Base-by-base conservation (phyloP, 2,329 filamentous ascomycete genomes). In the Penicillium crustosum region DNA sequence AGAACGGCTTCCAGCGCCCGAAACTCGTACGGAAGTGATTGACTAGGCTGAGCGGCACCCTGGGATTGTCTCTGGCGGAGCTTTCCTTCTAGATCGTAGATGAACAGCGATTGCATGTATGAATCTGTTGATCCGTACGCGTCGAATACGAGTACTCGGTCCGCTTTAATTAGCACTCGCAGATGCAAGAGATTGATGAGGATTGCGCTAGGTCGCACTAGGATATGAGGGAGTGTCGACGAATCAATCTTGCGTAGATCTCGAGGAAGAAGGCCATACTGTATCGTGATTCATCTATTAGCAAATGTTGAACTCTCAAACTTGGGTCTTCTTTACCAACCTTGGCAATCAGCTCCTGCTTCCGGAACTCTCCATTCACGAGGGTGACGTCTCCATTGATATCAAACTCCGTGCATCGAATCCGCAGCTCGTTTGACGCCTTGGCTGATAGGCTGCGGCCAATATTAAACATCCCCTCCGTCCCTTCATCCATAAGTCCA, bases 241-340 rank as follows among this genome's bases (percentile, higher is more conserved):
- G 93, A 97, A 74, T 99, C 94, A 70, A 99, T 97, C 78, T 99
- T 99, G 68, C 94, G 90, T 56, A 99, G 81, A 79, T 99, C 94
- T 61, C 94, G 93, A 55, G 94, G 93, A 49, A 97, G 83, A 27
- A 97, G 83, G 42, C 93, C 93, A 73, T 96, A 97, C 90, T 93
- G 64, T 65, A 58, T n/a, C 48, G 31, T 17, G 6, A 59, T 47
- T 43, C 23, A 35, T 43, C 17, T 45, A 35, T 58, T 53, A 55
- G 31, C 27, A 42, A 39, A 23, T 45, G 13, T 21, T 36, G 7
- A 8, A 4, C 8, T 96, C 92, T 59, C 92, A 90, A 52, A 91
- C 91, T 43, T 94, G 82, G 21, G 89, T 90, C 72, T 31, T 93
- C 93, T 88, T 91, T 63, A 70, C 75, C 52, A 76, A 93, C 90